Conservation (phyloP, 2,329 filamentous ascomycete genomes). For the Rutstroemia sp. region DNA sequence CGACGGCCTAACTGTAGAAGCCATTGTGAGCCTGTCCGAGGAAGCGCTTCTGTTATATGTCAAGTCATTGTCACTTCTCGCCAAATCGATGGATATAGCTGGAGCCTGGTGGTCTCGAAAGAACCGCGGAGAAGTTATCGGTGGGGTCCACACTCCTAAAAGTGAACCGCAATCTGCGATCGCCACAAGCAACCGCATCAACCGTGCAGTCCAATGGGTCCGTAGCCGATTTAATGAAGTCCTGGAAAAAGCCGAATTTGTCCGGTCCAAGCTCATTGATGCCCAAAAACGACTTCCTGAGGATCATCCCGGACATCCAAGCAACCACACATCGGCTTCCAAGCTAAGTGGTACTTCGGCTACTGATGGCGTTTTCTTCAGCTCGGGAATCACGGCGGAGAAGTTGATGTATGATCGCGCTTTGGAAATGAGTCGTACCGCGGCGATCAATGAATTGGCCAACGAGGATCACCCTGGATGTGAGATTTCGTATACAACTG, state of each 20-base stretch:
- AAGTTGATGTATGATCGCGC: slow-evolving; percentile 98
- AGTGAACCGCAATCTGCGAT: slow-evolving; percentile 35
- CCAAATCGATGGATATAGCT: slow-evolving; percentile 93
- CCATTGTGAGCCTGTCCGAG: slow-evolving; percentile 79
- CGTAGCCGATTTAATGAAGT: slow-evolving; percentile 94
- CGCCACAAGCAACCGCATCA: slow-evolving; percentile 59
- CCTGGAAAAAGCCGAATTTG: slow-evolving; percentile 89
- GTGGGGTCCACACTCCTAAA: slow-evolving; percentile 33
- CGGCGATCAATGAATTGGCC: slow-evolving; percentile 92
- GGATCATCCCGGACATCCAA: slow-evolving; percentile 80
- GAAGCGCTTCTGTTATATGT: slow-evolving; percentile 95
- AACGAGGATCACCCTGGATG: slow-evolving; percentile 82
- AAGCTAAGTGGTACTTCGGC: slow-evolving; percentile 44
- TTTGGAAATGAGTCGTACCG: slow-evolving; percentile 89
- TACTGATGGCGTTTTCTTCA: slow-evolving; percentile 74
- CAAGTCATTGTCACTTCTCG: slow-evolving; percentile 82
- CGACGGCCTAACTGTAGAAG: slow-evolving; percentile 76
- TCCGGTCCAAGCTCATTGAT: slow-evolving; percentile 80
- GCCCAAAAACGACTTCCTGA: slow-evolving; percentile 76
- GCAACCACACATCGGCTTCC: slow-evolving; percentile 59
- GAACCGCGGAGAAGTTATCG: slow-evolving; percentile 54
- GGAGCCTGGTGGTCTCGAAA: slow-evolving; percentile 85
- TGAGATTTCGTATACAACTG: slow-evolving; percentile 87
- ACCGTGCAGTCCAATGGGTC: slow-evolving; percentile 92
- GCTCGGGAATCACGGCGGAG: slow-evolving; percentile 85